Evolutionary conservation across 495 filamentous ascomycete species (phyloP), one percentile per base, ranked within the genome.

Genomic region (Podospora fimiseda): DNA sequence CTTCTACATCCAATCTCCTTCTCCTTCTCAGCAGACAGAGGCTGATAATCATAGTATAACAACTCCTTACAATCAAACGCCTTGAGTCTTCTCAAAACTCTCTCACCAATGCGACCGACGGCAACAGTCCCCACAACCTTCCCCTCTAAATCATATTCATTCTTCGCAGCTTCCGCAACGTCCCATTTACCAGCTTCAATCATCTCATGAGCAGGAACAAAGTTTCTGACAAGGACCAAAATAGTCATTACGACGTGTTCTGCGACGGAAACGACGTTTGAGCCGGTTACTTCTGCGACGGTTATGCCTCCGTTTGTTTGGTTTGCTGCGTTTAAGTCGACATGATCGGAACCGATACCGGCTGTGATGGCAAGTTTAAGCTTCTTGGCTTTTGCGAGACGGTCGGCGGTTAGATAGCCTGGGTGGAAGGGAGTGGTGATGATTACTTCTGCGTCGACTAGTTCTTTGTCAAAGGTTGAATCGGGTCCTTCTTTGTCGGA

Each of bases 31-130:
- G 89, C 67, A 48, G 70, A 77, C 55, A 98, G 80, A 30, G 92
- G 91, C 71, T 98, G 93, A 84, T 98, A 98, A 77, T 98, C 93
- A 70, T 88, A 98, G 86, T 98, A 98, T 52, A 98, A 81, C 37
- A 98, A 81, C 81, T 98, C 93, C 84, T 96, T 98, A 88, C 93
- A 98, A 76, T 96, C 93, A 65, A 97, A 98, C 55, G 90, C 74
- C 81, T 90, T 95, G 39, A 98, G 84, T 61, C 93, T 85, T 71
- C 91, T 84, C 57, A 98, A 80, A 44, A 98, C 93, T 74, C 93
- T 92, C 82, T 98, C 92, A 65, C 93, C 93, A 69, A 98, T 98
- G 64, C 93, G 88, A 67, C 93, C 93, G 50, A 96, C 90, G 62
- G 89, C 93, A 24, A 98, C 93, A 68, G 93, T 98, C 59, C 93